Evolutionary conservation across 805 yeast genomes (phyloP).

Genomic region (Ogataea minuta): DNA sequence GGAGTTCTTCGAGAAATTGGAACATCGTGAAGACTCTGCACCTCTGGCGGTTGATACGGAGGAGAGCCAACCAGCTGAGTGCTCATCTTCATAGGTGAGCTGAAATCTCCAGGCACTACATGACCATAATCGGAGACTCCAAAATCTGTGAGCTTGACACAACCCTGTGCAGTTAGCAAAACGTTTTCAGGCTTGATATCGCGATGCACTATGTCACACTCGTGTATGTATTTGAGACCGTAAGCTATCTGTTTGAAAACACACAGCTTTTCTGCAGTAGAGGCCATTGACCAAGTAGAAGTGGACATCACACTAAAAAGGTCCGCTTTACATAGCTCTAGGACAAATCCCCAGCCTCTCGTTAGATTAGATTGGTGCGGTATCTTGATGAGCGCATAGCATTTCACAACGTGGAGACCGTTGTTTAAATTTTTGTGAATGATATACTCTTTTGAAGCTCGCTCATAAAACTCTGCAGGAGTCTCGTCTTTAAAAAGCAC

Average conservation of each 20-base stretch:
- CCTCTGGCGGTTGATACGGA: constrained; percentile 83
- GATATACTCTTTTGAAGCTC: constrained; percentile 69
- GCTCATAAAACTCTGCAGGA: constrained; percentile 66
- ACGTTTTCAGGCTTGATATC: constrained; percentile 95
- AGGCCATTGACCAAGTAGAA: constrained; percentile 58
- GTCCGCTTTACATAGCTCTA: constrained; percentile 63
- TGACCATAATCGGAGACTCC: constrained; percentile 82
- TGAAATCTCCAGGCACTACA: constrained; percentile 51
- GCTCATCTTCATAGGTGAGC: constrained; percentile 38
- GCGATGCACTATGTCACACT: constrained; percentile 80
- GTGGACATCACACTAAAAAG: constrained; percentile 56
- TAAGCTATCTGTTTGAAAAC: constrained; percentile 69
- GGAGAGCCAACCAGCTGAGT: constrained; percentile 76
- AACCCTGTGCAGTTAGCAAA: constrained; percentile 55
- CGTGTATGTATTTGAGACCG: constrained; percentile 70
- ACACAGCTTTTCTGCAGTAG: constrained; percentile 57
- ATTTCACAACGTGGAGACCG: constrained; percentile 63
- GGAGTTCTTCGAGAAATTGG: constrained; percentile 35
- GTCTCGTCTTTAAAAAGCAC: constrained; percentile 60
- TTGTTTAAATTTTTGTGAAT: constrained; percentile 56
- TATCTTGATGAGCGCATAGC: constrained; percentile 54
- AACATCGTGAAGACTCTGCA: constrained; percentile 49
- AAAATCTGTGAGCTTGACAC: constrained; percentile 84
- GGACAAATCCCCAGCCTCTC: constrained; percentile 79
- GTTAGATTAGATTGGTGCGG: constrained; percentile 53